Base-by-base conservation (phyloP, 129 eudicot species). In the Flaveria sonorensis region DNA sequence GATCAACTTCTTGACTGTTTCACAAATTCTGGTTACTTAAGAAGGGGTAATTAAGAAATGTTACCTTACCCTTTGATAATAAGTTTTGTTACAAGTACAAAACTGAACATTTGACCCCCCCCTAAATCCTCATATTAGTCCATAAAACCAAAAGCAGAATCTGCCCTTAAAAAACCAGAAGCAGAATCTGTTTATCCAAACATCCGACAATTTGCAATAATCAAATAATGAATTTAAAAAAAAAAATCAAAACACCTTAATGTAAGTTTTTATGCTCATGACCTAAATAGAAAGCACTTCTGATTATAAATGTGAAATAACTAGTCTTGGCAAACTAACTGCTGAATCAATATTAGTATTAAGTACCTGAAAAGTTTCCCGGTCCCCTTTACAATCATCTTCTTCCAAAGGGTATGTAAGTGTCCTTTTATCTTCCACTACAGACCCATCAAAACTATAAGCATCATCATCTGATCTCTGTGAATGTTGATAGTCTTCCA, bases 361-460 rank as follows among this genome's bases (percentile, higher is more conserved):
- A 53, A 78, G 83, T 76, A 84, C 97, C 51, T 46, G 70, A 57
- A 78, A 55, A 53, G 76, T 55, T 75, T 48, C 74, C 50, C 19
- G 51, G 15, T 76, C 82, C 52, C 65, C 78, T 61, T 82, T 71
- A 69, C 43, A 60, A 69, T 46, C 81, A 26, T 74, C 84, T 42
- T 77, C 83, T 67, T 81, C 83, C 51, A 68, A 42, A 28, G 81
- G 78, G 79, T 74, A 81, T 10, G 80, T 69, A 24, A 88, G 61
- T 40, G 85, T 75, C 73, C 80, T 65, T 61, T 79, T 83, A 60
- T 83, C 95, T 82, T 88, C 89, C 18, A 81, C 78, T 20, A 78
- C 80, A 60, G 91, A 83, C 73, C 84, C 83, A 77, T 75, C 73
- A 60, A 85, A 83, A 76, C 87, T 85, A 71, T 65, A 72, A 36